phyloP scores from a whole-genome alignment of 129 eudicot genomes.

The carrot (Daucus carota) region DNA sequence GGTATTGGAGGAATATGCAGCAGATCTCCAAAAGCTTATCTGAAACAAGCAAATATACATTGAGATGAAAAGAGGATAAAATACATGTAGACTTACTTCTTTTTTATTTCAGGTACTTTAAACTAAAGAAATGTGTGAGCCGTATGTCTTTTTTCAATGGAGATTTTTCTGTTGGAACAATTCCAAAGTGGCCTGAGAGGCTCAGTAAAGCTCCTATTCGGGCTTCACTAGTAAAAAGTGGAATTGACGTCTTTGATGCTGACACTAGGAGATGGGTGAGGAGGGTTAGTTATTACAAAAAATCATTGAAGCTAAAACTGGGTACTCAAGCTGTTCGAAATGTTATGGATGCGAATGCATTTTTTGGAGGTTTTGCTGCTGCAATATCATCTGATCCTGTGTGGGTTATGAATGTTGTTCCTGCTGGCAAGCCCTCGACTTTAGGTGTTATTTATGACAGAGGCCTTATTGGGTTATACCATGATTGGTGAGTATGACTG shows the following conservation, averaged over 20 bases:
- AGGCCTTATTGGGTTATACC: conserved; percentile 90
- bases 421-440: conserved; percentile 67
- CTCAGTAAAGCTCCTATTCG: conserved; percentile 65
- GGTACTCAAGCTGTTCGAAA: conserved; percentile 81
- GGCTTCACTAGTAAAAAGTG: conserved; percentile 61
- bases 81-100: too few species aligned
- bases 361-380: conserved; percentile 97
- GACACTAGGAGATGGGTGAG: conserved; percentile 80
- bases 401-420: conserved; percentile 99
- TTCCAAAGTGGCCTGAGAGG: conserved; percentile 94
- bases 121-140: conserved; percentile 77
- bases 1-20: not conserved
- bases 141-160: conserved; percentile 43
- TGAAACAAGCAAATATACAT: not conserved
- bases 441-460: conserved; percentile 85
- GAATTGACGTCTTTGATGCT: conserved; percentile 86
- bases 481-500: conserved; percentile 72
- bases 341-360: conserved; percentile 94
- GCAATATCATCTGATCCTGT: conserved; percentile 66
- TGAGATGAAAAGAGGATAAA: not conserved
- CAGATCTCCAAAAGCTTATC: not conserved
- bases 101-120: conserved; percentile 57
- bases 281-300: conserved; percentile 72
- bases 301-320: conserved; percentile 56
- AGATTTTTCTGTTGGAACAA: conserved; percentile 60